Conservation (phyloP, 768 basidiomycete genomes). For the Pilatotrama ljubarskyi region DNA sequence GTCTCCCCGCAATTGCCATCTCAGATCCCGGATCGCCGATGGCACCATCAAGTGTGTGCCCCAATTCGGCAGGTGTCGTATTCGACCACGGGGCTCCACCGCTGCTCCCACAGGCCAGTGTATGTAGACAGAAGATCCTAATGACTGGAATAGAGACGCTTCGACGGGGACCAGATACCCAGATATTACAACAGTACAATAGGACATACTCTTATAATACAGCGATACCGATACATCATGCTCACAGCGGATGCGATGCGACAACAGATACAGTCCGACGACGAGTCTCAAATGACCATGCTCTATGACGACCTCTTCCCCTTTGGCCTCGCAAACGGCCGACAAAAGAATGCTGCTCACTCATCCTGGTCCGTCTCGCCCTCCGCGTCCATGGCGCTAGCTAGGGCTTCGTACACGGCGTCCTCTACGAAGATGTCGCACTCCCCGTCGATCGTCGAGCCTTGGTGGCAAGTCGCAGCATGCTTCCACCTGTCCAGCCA, state of each 20-base stretch:
- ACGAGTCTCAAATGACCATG: too few relatives aligned
- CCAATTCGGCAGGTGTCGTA: background rate
- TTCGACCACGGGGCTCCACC: background rate
- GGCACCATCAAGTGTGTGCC: background rate
- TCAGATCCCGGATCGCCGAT: constrained; percentile 10
- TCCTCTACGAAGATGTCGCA: constrained; percentile 59
- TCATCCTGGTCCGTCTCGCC: constrained; percentile 9
- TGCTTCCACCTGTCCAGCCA: constrained; percentile 72
- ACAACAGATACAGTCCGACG: too few relatives aligned
- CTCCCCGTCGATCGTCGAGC: constrained; percentile 55
- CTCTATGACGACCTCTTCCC: too few relatives aligned
- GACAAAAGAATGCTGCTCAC: too few relatives aligned
- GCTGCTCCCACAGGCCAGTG: too few relatives aligned
- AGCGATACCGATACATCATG: constrained; percentile 2
- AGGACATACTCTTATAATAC: background rate
- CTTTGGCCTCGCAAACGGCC: too few relatives aligned
- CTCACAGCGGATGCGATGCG: background rate
- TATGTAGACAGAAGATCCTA: background rate
- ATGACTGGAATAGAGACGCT: background rate
- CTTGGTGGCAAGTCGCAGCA: constrained; percentile 73
- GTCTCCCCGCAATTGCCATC: constrained; percentile 1
- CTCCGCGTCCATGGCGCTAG: background rate
- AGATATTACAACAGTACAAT: background rate
- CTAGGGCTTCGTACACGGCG: constrained; percentile 14
- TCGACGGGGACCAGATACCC: background rate